Base-by-base conservation (phyloP, 2,329 filamentous ascomycete species). In the Xylariaceae sp. region DNA sequence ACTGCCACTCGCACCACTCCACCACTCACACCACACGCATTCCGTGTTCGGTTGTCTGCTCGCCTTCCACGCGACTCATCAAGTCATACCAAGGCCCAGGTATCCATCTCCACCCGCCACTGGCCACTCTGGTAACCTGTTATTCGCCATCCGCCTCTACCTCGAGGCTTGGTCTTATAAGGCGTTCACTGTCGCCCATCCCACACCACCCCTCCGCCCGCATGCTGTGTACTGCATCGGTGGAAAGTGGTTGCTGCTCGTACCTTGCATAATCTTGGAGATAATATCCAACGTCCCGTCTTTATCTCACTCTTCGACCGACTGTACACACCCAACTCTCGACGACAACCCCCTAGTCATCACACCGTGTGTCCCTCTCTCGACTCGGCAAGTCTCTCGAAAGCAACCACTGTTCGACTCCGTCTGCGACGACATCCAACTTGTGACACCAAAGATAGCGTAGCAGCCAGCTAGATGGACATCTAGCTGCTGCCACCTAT, bases 401-500 rank as follows among this genome's bases (percentile, higher is more conserved):
- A 33, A 46, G 33, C 44, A 55, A 56, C 28, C 43, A 36, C 53
- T 42, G 16, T 31, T 44, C 34, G 5, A 17, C n/a, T 14, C 28
- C 19, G 31, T 47, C 22, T 28, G 22, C 22, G 22, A 28, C 22
- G 22, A 28, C 22, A 28, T 28, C 11, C 42, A 11, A 28, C 42
- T 50, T 31, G 58, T 62, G 57, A 60, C 48, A 53, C 36, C 41
- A 34, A 45, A 54, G 60, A 61, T 60, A 57, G 58, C 57, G 61
- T 58, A 61, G 63, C 53, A 59, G 60, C 51, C 53, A 63, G 60
- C 63, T 69, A 45, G 61, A 66, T 67, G 61, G 42, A 48, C 38
- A 56, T 66, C 63, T 67, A 65, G 63, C 55, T 63, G 58, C 58
- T 71, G 64, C 63, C 22, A 54, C 62, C 58, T 67, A 52, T 69